Base-by-base conservation (phyloP, 352 stramenopile species). In the Achlya hypogyna region DNA sequence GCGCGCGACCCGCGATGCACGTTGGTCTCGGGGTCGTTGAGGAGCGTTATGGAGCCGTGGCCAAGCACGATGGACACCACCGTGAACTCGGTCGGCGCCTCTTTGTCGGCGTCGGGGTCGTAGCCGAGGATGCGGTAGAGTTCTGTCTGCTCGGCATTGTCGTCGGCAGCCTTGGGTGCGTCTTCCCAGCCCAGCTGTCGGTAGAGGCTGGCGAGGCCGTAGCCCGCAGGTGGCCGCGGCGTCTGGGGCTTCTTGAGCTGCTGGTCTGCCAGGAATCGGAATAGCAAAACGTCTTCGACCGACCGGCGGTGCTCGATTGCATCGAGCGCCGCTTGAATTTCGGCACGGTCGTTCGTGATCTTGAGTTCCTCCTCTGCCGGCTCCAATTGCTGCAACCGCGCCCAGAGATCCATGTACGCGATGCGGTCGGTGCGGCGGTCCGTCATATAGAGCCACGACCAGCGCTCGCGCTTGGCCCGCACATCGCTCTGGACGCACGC, bases 101-200 rank as follows among this genome's bases (percentile, higher is more conserved):
- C 14, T n/a, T 43, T 45, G 28, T 45, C 54, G 5, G 40, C 79
- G 74, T 63, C 85, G 38, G 86, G 83, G 18, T 91, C 84, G 65
- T 87, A 89, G 53, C 93, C 86, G 25, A 95, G 72, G 58, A 95
- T 91, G 51, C 91, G 89, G 60, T 90, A 95, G n/a, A 95, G 63
- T 63, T 95, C 84, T 18, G 82, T 78, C 42, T 91, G 75, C 40
- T 95, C 86, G 27, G 93, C 49, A 20, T 20, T 10, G 49, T 42
- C 42, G 25, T 22, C 38, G 20, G 1, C 32, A 27, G 29, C 16
- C 34, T 58, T 53, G 4, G 51, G 23, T 27, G 31, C 27, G 32
- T 47, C 40, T 9, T 42, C 40, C 42, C 29, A 27, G 22, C 60
- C 60, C 18, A n/a, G 40, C 51, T 49, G 40, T 25, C 22, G 5